Base-by-base conservation (phyloP, 306 rosid species). In the Begonia peltatifolia region DNA sequence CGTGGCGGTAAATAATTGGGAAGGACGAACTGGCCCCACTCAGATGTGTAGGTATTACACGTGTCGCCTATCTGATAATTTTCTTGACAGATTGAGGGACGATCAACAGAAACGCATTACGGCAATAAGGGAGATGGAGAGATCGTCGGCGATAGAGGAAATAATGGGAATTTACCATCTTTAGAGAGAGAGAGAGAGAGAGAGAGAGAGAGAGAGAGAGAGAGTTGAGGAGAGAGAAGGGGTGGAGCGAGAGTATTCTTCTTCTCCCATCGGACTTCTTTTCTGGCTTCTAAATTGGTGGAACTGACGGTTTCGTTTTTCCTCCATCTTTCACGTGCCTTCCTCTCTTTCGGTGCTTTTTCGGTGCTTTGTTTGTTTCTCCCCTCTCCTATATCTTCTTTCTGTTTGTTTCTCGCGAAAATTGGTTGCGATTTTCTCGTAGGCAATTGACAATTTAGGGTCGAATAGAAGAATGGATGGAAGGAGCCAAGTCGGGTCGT, bases 401-500 rank as follows among this genome's bases (percentile, higher is more conserved):
- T 23, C 22, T 35, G 14, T 54, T 13, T 17, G 41, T 13, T 13
- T 25, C 57, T 54, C 41, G 41, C 6, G 7, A 25, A 18, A 9
- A 11, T 4, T 52, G 18, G 10, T 50, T 18, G 9, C 36, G 36
- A 30, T 30, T 30, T 30, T 30, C 36, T 30, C 36, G 5, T 30
- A 4, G 5, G 36, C 36, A 30, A 30, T 30, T 30, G 36, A 30
- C 5, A 30, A 30, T 30, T 30, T 30, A 30, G 36, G 10, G 53
- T 44, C 14, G n/a, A 13, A 7, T 44, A 6, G 53, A 43, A 23
- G 12, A 42, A 57, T 57, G 63, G 53, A 51, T 11, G 46, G 79
- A 50, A 76, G 53, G 18, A 82, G 79, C 44, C 22, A 73, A 55
- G 14, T 54, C 5, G 75, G 63, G 65, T 77, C 79, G 41, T 82